Conservation (phyloP, 192 early-diverging fungal species). For the Coemansia sp. region DNA sequence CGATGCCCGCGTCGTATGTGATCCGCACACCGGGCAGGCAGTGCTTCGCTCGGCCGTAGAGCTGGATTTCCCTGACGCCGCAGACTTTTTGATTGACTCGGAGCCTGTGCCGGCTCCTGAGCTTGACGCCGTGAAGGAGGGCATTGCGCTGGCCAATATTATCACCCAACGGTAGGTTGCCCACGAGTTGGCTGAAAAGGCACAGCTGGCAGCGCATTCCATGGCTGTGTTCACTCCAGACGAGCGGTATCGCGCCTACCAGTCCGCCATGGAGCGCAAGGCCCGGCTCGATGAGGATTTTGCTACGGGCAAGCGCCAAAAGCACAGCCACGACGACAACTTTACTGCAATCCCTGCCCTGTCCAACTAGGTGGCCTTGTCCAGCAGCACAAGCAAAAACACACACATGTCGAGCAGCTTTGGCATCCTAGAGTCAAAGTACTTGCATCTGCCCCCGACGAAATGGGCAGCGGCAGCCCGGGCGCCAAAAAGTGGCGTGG, state of each 20-base stretch:
- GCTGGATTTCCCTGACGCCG: neutral
- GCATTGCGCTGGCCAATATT: conserved; percentile 11
- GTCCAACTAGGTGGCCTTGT: neutral
- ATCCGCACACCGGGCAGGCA: conserved; percentile 16
- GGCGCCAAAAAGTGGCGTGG: conserved; percentile 2
- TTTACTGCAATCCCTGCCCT: neutral
- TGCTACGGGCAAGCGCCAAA: conserved; percentile 18
- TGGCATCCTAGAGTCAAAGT: neutral
- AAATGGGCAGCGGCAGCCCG: neutral
- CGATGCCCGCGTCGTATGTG: conserved; percentile 18
- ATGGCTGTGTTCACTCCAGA: conserved; percentile 20
- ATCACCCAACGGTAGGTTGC: neutral
- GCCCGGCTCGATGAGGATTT: conserved; percentile 2
- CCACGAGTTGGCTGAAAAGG: neutral
- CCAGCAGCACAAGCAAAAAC: neutral
- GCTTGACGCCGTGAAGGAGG: conserved; percentile 50
- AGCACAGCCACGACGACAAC: conserved; percentile 5
- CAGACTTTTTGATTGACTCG: neutral
- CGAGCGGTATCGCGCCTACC: conserved; percentile 35
- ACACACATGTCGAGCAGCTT: neutral
- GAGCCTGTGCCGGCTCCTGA: neutral
- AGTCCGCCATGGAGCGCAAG: conserved; percentile 17
- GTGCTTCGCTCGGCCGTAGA: conserved; percentile 4
- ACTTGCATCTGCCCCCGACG: conserved; percentile 22
- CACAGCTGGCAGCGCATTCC: neutral